Evolutionary conservation across 1,284 basidiomycete genomes (phyloP).

Genomic region (Mycena sp.): DNA sequence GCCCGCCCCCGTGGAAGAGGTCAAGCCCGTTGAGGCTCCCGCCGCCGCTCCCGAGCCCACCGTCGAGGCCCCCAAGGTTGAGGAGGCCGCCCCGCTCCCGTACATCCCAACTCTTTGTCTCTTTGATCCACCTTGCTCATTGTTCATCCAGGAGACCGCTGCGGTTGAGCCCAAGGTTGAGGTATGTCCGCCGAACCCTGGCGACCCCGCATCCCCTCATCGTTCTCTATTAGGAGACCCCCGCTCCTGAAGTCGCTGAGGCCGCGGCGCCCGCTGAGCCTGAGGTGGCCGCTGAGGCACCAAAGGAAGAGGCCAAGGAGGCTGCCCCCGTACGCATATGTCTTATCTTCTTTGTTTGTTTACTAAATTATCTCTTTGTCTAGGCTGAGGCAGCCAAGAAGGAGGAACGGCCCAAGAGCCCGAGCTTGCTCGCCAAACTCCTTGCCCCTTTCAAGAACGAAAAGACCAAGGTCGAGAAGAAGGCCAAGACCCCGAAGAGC

Average conservation of each 20-base stretch:
- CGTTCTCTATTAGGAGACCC: constrained; percentile 43
- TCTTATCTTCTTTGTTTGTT: constrained; percentile 18
- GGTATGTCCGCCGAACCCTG: constrained; percentile 41
- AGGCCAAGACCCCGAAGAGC: constrained; percentile 69
- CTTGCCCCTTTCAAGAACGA: constrained; percentile 78
- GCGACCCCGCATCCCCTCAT: constrained; percentile 5
- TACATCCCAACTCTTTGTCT: constrained; percentile 31
- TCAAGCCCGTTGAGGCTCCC: constrained; percentile 58
- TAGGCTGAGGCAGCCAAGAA: constrained; percentile 41
- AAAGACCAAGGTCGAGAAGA: constrained; percentile 76
- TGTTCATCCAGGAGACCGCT: constrained; percentile 53
- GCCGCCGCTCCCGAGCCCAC: constrained; percentile 48
- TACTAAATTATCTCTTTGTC: neutral
- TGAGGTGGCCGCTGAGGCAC: constrained; percentile 44
- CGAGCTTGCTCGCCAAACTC: constrained; percentile 74
- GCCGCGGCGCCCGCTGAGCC: constrained; percentile 41
- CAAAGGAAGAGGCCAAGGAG: constrained; percentile 57
- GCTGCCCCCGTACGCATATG: constrained; percentile 60
- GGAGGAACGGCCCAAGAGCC: constrained; percentile 71
- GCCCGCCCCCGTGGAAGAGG: constrained; percentile 60
- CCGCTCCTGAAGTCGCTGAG: constrained; percentile 33
- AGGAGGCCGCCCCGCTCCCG: constrained; percentile 52
- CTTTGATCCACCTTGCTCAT: constrained; percentile 13
- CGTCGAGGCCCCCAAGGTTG: constrained; percentile 52
- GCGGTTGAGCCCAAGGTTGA: constrained; percentile 52